Percentiles rank a stretch among this genome's conserved stretches.
These are phyloP conservation scores for Lagenidium giganteum DNA, from an alignment of 352 stramenopile genomes.

Conservation along the genomic window DNA sequence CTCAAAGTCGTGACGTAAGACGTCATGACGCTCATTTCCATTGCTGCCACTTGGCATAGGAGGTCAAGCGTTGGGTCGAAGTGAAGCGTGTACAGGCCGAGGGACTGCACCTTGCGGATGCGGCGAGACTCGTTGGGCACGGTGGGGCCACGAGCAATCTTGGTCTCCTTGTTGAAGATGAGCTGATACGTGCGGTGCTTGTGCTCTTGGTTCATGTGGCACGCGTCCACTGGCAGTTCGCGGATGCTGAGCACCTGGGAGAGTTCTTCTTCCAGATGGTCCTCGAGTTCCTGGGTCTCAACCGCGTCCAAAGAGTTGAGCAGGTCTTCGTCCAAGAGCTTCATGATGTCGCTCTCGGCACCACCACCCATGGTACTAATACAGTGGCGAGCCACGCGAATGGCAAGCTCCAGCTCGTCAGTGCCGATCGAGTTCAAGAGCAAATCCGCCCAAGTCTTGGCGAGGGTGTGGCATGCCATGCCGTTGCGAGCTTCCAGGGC, in stretches of 20 bases:
- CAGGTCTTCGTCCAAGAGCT: background rate
- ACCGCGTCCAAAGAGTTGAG: conserved; percentile 2
- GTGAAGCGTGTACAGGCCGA: background rate
- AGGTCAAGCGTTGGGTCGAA: conserved; percentile 2
- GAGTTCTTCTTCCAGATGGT: conserved; percentile 5
- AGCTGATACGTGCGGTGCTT: conserved; percentile 6
- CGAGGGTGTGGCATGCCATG: no score
- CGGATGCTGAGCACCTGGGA: conserved; percentile 5
- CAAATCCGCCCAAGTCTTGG: background rate
- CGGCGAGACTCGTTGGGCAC: conserved; percentile 6
- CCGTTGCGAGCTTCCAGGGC: no score
- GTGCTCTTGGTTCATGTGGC: conserved; percentile 5
- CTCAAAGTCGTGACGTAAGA: conserved; percentile 6
- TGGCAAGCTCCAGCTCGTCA: background rate
- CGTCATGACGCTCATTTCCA: background rate
- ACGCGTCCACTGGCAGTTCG: background rate
- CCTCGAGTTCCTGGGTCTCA: background rate
- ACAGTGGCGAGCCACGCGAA: no score
- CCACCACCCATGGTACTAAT: conserved; percentile 2
- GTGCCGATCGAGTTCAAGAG: background rate
- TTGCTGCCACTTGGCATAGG: conserved; percentile 6
- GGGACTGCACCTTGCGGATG: conserved; percentile 2
- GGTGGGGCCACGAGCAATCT: conserved; percentile 1
- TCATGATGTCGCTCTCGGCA: background rate
- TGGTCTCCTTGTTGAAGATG: conserved; percentile 9